phyloP scores from a whole-genome alignment of 1,284 basidiomycete species.

The Fomitopsis betulina region DNA sequence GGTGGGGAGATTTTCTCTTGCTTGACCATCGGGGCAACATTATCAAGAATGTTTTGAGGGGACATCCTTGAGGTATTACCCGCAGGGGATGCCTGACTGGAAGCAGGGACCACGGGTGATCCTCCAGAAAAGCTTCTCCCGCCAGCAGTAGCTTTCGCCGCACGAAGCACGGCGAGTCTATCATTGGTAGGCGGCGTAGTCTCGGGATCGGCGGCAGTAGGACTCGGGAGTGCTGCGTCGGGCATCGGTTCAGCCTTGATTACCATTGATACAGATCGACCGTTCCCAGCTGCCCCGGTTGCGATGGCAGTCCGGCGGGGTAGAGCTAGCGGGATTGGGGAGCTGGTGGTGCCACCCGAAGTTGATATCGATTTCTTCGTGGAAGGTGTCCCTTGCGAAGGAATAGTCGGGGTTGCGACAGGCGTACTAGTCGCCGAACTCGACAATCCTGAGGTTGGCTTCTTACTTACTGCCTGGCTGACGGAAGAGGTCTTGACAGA shows the following conservation, averaged over 20 bases:
- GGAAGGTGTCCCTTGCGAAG: not conserved
- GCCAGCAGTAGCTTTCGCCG: conserved; percentile 1
- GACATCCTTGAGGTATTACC: not conserved
- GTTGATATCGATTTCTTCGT: not conserved
- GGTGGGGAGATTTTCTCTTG: not conserved
- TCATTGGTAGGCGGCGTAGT: not conserved
- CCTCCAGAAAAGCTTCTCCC: not conserved
- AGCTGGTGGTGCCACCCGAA: not conserved
- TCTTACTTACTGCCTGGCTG: not conserved
- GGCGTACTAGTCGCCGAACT: not conserved
- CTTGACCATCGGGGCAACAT: not conserved
- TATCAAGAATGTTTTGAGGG: not conserved
- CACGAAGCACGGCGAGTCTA: conserved; percentile 4
- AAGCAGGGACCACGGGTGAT: not conserved
- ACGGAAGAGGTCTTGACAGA: not conserved
- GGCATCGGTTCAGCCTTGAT: conserved; percentile 2
- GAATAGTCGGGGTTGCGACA: not conserved
- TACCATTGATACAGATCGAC: not conserved
- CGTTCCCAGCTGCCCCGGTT: not conserved
- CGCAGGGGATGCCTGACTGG: not conserved
- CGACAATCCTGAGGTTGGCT: not conserved
- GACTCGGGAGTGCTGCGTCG: not conserved
- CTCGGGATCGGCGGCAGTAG: not conserved
- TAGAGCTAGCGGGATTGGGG: not conserved
- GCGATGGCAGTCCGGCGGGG: not conserved